Conservation (phyloP, 768 basidiomycete species). For the Trametes maxima region DNA sequence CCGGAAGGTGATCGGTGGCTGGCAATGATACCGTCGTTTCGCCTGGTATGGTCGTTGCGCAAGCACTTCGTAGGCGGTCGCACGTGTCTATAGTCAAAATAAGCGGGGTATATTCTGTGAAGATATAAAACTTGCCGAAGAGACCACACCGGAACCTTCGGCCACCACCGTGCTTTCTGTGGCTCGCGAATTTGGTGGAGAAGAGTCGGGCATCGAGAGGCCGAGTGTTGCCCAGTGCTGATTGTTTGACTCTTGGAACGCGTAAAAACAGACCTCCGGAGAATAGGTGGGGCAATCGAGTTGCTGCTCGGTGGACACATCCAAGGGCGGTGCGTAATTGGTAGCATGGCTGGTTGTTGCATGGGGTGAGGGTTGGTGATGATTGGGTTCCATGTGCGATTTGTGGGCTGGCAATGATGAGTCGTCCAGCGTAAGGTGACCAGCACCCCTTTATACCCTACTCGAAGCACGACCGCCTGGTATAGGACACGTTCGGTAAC, state of each 20-base stretch:
- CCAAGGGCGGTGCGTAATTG: neutral
- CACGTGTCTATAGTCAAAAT: neutral
- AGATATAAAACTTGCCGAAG: neutral
- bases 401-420: no score
- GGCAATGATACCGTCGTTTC: conserved; percentile 3
- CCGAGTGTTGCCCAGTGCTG: conserved; percentile 8
- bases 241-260: conserved; percentile 3
- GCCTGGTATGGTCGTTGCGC: conserved; percentile 7
- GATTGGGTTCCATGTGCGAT: no score
- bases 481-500: no score
- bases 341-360: no score
- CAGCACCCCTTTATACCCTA: no score
- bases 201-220: conserved; percentile 1
- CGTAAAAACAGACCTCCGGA: neutral
- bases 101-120: neutral
- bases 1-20: conserved; percentile 9
- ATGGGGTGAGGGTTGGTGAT: no score
- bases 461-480: no score
- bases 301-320: neutral
- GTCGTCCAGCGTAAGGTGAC: no score
- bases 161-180: neutral
- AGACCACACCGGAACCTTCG: neutral
- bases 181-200: neutral
- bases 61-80: neutral
- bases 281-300: neutral